phyloP scores from a whole-genome alignment of 2,329 filamentous ascomycete genomes.

The Metarhizium guizhouense region DNA sequence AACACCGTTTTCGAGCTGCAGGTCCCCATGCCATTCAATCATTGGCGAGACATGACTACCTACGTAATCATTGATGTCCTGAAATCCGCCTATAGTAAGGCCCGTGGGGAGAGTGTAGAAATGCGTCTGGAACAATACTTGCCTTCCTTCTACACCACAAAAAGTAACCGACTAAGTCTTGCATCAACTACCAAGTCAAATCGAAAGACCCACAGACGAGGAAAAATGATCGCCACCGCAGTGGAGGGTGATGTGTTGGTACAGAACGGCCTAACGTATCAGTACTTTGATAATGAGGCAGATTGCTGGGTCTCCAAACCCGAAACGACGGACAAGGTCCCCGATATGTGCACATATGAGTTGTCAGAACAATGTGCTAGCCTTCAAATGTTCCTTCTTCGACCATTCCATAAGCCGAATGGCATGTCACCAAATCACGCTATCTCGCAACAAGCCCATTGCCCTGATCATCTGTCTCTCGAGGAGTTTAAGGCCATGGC shows the following conservation, averaged over 20 bases:
- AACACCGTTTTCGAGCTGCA: conserved; percentile 45
- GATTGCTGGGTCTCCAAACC: conserved; percentile 1
- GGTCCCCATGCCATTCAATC: conserved; percentile 28
- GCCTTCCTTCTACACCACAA: too few species aligned
- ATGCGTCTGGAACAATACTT: too few species aligned
- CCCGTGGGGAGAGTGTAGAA: too few species aligned
- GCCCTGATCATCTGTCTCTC: conserved; percentile 37
- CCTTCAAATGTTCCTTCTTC: conserved; percentile 10
- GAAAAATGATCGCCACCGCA: not conserved
- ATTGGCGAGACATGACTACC: conserved; percentile 40
- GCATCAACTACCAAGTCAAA: conserved; percentile 14
- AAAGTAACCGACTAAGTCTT: too few species aligned
- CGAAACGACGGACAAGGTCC: not conserved
- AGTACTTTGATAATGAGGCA: conserved; percentile 9
- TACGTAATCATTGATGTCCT: conserved; percentile 33
- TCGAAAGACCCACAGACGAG: conserved; percentile 6
- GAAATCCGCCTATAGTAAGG: too few species aligned
- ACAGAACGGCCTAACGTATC: conserved; percentile 14
- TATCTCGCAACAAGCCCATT: conserved; percentile 38
- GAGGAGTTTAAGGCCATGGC: conserved; percentile 41
- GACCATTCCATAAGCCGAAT: conserved; percentile 1
- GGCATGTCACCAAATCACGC: conserved; percentile 36
- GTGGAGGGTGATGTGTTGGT: conserved; percentile 12
- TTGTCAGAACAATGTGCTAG: conserved; percentile 10
- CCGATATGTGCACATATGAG: conserved; percentile 9